Percentiles rank a stretch among this genome's conserved stretches.
phyloP scores from a whole-genome alignment of 2,329 filamentous ascomycete genomes.

The Biscogniauxia sp. region DNA sequence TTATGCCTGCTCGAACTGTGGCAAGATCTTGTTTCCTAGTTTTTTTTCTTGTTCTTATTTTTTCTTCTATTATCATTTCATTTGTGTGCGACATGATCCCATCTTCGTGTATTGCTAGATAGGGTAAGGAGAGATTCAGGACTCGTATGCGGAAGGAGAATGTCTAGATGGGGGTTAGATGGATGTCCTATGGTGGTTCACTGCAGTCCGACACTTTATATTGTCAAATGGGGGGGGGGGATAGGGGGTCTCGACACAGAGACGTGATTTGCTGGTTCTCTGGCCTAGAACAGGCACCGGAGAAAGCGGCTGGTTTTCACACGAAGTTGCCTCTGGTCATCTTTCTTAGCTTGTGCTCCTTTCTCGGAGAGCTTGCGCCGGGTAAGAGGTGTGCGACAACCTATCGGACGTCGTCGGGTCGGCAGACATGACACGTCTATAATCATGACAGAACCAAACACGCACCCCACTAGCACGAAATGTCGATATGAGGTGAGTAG shows the following conservation, averaged over 20 bases:
- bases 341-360: slow-evolving; percentile 1
- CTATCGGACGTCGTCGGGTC: slow-evolving; percentile 9
- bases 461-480: slow-evolving; percentile 5
- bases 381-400: slow-evolving; percentile 3
- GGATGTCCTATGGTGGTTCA: slow-evolving; percentile 4
- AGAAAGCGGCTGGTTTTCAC: background rate
- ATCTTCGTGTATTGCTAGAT: slow-evolving; percentile 4
- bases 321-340: background rate
- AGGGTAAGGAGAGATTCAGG: slow-evolving; percentile 10
- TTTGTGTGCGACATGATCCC: slow-evolving; percentile 1
- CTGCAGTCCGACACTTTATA: slow-evolving; percentile 10
- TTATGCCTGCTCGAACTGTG: background rate
- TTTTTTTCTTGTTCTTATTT: background rate
- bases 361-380: background rate
- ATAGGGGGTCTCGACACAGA: too few species aligned
- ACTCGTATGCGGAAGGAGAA: slow-evolving; percentile 26
- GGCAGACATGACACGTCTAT: slow-evolving; percentile 28
- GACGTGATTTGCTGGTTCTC: background rate
- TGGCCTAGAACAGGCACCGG: background rate
- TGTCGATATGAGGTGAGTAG: slow-evolving; percentile 3
- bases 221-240: slow-evolving; percentile 4
- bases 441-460: slow-evolving; percentile 25
- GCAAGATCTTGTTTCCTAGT: background rate
- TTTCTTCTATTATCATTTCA: background rate
- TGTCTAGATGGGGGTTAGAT: slow-evolving; percentile 10